phyloP scores from a whole-genome alignment of 306 rosid genomes.

The Oxytropis ochrocephala region DNA sequence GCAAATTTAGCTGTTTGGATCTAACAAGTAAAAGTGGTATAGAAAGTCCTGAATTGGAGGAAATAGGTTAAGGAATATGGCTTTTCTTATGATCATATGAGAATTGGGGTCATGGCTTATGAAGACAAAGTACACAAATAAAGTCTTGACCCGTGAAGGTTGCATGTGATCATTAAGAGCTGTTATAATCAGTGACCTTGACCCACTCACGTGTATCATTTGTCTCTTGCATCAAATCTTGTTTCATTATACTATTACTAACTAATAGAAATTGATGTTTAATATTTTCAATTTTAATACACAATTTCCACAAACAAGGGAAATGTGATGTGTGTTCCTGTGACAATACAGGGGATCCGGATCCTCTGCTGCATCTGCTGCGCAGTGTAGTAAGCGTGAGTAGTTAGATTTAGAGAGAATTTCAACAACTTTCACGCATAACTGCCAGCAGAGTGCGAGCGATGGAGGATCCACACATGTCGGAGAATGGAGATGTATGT shows the following conservation, averaged over 20 bases:
- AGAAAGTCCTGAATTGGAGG: background rate
- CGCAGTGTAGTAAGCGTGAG: too few species aligned
- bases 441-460: too few species aligned
- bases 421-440: too few species aligned
- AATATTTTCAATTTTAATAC: background rate
- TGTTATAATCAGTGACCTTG: conserved; percentile 85
- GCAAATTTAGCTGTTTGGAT: background rate
- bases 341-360: too few species aligned
- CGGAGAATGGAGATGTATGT: too few species aligned
- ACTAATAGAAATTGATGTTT: background rate
- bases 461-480: too few species aligned
- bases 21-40: background rate
- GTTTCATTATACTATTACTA: conserved; percentile 8
- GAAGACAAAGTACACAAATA: conserved; percentile 49
- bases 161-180: conserved; percentile 90
- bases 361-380: too few species aligned
- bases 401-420: too few species aligned
- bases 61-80: background rate
- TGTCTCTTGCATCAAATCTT: conserved; percentile 39
- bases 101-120: conserved; percentile 26
- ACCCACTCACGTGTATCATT: conserved; percentile 83
- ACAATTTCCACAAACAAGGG: conserved; percentile 2
- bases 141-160: conserved; percentile 85
- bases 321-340: background rate
- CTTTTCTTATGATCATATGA: conserved; percentile 20